phyloP scores from a whole-genome alignment of 148 eudicot genomes.

The Persicaria tinctoria region DNA sequence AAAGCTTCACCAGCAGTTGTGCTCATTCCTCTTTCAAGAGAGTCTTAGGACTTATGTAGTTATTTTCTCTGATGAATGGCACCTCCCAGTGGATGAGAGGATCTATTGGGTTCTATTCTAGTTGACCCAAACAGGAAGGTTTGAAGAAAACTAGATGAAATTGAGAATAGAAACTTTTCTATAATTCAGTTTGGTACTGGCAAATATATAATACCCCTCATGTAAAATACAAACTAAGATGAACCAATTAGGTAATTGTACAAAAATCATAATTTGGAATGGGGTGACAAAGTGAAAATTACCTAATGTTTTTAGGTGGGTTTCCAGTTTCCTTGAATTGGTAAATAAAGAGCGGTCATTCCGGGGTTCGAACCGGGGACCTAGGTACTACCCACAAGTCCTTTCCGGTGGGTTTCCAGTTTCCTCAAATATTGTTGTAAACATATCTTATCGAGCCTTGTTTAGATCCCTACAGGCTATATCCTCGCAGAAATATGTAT shows the following conservation, averaged over 20 bases:
- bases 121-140: not conserved
- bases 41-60: not conserved
- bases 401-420: not conserved
- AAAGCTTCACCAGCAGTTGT: not conserved
- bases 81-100: conserved; percentile 6
- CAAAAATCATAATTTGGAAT: not conserved
- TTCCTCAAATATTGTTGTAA: not conserved
- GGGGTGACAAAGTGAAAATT: conserved; percentile 1
- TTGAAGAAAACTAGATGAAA: not conserved
- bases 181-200: not conserved
- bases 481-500: not conserved
- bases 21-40: not conserved
- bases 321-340: not conserved
- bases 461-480: not conserved
- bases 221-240: not conserved
- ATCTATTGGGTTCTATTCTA: not conserved
- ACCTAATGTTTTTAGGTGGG: not conserved
- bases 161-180: not conserved
- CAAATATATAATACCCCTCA: not conserved
- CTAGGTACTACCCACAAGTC: too few species aligned
- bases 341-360: too few species aligned
- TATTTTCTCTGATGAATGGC: not conserved
- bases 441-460: not conserved
- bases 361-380: too few species aligned
- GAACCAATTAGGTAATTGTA: not conserved